Evolutionary conservation across 257 asterid species (phyloP).

Genomic region (Plantago elongata): DNA sequence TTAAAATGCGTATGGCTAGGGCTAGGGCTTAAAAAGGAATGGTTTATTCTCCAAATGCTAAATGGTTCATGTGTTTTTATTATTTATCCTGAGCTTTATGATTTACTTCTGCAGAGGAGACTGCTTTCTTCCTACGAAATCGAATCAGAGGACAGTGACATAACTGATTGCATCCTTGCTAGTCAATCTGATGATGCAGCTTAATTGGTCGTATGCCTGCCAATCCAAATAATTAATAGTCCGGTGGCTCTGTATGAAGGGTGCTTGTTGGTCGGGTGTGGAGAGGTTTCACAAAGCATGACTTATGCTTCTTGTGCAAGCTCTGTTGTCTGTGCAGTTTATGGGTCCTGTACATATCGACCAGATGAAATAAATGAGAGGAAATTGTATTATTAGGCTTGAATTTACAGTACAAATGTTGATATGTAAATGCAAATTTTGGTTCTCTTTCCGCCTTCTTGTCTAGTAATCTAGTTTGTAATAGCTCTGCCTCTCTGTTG

Average conservation of each 20-base stretch:
- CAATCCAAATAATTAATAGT: not conserved
- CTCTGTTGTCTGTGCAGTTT: slow-evolving; percentile 23
- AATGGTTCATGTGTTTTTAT: not conserved
- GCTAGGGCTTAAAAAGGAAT: not conserved
- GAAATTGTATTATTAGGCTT: slow-evolving; percentile 27
- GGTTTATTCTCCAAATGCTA: slow-evolving; percentile 8
- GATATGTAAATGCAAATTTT: slow-evolving; percentile 45
- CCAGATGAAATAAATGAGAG: slow-evolving; percentile 32
- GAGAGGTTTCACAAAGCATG: not conserved
- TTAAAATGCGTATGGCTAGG: too few species aligned
- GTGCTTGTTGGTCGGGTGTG: slow-evolving; percentile 11
- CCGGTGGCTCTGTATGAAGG: not conserved
- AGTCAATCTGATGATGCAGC: slow-evolving; percentile 32
- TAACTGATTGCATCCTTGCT: slow-evolving; percentile 31
- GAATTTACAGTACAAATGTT: slow-evolving; percentile 24
- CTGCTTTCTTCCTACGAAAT: slow-evolving; percentile 53
- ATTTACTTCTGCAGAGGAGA: slow-evolving; percentile 40
- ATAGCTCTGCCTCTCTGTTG: too few species aligned
- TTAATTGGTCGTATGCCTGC: slow-evolving; percentile 18
- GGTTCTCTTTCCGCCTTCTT: slow-evolving; percentile 20
- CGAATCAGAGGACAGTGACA: slow-evolving; percentile 34
- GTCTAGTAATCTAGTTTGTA: too few species aligned
- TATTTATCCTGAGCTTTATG: slow-evolving; percentile 10
- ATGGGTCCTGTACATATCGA: slow-evolving; percentile 34
- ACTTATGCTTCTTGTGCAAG: slow-evolving; percentile 26